Evolutionary conservation across 768 basidiomycete genomes (phyloP), one percentile per base, ranked within the genome.

Genomic region (Termitomyces sp.): DNA sequence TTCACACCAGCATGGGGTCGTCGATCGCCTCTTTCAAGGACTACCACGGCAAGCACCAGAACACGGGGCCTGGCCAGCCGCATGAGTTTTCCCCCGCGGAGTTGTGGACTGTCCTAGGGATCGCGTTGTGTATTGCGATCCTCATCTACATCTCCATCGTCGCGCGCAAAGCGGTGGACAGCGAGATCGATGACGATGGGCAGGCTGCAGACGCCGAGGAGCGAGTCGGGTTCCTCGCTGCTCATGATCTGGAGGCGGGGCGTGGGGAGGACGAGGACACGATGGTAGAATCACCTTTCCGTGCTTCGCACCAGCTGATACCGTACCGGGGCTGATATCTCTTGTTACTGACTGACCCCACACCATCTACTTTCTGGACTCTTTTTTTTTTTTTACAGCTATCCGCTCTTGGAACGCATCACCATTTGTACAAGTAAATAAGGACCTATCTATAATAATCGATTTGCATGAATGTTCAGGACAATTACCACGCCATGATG

Each of bases 1-100:
- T 95, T 50, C 94, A 96, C 75, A 95, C 94, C 38, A 88, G 84
- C 63, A 81, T 96, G 65, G 94, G 94, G 43, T 84, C 85, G 33
- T 87, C 87, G 24, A 90, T 94, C 66, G 87, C 87, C 64, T 90
- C 87, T n/a, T 94, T 94, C 72, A 81, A 83, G 66, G 82, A 83
- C 63, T 82, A 82, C 68, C 82, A 86, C 67, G 70, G 71, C 62
- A 70, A 68, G 58, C 65, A 67, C 53, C 63, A 73, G 16, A 70
- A 70, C 13, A 70, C 70, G 35, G 65, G 66, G 43, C 52, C 52
- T 8, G 60, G 65, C 40, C 75, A 75, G 49, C 76, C 77, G 32
- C 76, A 75, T 22, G 81, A 83, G 66, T 76, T 81, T 62, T 69
- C 71, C 56, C 70, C 84, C 54, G 79, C 79, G 48, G 78, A 77